Base-by-base conservation (phyloP, 1,139 yeast genomes). In the Pichia sp. region DNA sequence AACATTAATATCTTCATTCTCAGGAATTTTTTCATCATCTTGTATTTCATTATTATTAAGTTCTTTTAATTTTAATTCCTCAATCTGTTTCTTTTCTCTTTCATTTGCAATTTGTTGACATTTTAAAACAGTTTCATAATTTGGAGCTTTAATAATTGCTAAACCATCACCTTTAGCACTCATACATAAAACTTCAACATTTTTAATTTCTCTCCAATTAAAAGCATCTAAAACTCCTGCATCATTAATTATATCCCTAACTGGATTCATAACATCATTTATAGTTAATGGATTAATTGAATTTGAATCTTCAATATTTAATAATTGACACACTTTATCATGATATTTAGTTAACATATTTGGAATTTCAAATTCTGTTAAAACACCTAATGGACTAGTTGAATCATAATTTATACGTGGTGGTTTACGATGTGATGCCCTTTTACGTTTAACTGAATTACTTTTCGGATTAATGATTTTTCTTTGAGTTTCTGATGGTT, bases 101-200 rank as follows among this genome's bases (percentile, higher is more conserved):
- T 52, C 53, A 34, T 52, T 41, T 11, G 50, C 49, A 6, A 27
- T 41, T n/a, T 45, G 42, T 45, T 53, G 56, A 32, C 43, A 43
- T 44, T 48, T 32, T 10, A 50, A 31, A 42, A 53, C 37, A 5
- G 38, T 44, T 43, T 52, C 56, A 33, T 33, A 34, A 10, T 40
- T 46, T 1, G 89, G 89, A 59, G 81, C 81, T 7, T 72, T 67
- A 34, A 84, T 73, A 6, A 85, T 53, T 0, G 83, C 88, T 34
- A 86, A 58, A 2, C 92, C 90, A 57, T 85, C 92, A 48, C 97
- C 97, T 55, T 81, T 85, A 1, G 96, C 84, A 9, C 87, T 72
- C 34, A 85, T 68, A 44, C 71, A 71, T 34, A 74, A 58, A 35
- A 92, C 72, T 52, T 74, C 65, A n/a, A 86, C 89, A 52, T 79